Conservation (phyloP, 352 stramenopile genomes). For the Saprolegnia diclina region DNA sequence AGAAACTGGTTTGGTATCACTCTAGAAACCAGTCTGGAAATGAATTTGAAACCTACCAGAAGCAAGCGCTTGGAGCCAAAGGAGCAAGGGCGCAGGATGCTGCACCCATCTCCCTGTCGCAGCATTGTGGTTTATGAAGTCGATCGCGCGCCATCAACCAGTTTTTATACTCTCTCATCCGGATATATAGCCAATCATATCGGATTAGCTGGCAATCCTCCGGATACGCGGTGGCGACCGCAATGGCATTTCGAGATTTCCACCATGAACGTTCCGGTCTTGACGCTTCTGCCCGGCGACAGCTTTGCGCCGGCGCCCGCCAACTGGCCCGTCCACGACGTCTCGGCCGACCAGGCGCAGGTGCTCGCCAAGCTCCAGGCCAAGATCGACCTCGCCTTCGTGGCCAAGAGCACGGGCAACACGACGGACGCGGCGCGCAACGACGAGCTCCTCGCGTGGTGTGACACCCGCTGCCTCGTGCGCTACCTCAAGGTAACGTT, state of each 20-base stretch:
- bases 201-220: background rate
- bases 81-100: background rate
- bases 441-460: background rate
- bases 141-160: background rate
- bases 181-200: background rate
- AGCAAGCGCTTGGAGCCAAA: no score
- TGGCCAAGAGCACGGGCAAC: constrained; percentile 3
- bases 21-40: no score
- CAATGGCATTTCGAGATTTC: background rate
- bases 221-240: background rate
- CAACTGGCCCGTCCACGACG: constrained; percentile 3
- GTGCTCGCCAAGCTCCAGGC: background rate
- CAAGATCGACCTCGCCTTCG: constrained; percentile 4
- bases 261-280: constrained; percentile 9
- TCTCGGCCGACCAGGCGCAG: background rate
- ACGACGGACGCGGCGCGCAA: constrained; percentile 3
- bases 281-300: background rate
- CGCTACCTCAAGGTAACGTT: constrained; percentile 15
- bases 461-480: constrained; percentile 3
- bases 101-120: background rate
- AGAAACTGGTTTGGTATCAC: no score
- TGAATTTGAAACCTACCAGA: no score
- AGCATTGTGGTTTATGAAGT: background rate
- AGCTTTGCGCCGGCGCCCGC: background rate
- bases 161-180: background rate